Evolutionary conservation across 345 rosid genomes (phyloP).

Genomic region (Barbarea vulgaris): DNA sequence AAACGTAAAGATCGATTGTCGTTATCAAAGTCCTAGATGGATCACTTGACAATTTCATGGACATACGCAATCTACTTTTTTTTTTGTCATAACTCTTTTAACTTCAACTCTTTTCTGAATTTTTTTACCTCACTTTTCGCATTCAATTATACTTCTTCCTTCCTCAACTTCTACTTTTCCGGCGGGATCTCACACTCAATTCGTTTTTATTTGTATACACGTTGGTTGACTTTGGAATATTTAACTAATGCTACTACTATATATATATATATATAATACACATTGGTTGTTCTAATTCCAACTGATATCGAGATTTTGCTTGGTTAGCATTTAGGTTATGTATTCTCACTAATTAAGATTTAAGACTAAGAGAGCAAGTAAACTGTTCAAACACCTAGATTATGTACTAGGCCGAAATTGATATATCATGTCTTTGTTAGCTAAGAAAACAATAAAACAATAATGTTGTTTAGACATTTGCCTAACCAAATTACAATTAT

Average conservation of each 20-base stretch:
- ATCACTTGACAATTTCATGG: slow-evolving; percentile 30
- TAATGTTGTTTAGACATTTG: not conserved
- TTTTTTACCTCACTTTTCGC: slow-evolving; percentile 23
- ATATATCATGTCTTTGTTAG: too few relatives aligned
- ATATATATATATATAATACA: too few relatives aligned
- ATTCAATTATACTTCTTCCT: slow-evolving; percentile 8
- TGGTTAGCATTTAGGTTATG: not conserved
- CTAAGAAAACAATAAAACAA: too few relatives aligned
- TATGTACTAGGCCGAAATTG: not conserved
- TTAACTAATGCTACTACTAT: not conserved
- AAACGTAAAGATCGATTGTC: slow-evolving; percentile 25
- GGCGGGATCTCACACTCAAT: not conserved
- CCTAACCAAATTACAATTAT: not conserved
- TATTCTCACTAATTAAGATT: not conserved
- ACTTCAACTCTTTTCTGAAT: slow-evolving; percentile 15
- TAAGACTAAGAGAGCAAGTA: not conserved
- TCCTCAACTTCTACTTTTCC: slow-evolving; percentile 13
- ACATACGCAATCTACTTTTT: slow-evolving; percentile 8
- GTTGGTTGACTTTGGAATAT: not conserved
- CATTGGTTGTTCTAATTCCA: not conserved
- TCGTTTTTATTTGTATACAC: too few relatives aligned
- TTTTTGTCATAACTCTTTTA: slow-evolving; percentile 15
- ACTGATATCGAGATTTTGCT: not conserved
- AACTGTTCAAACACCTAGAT: not conserved
- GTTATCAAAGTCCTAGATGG: not conserved